Percentiles rank a stretch among this genome's conserved stretches.
phyloP scores from a whole-genome alignment of 2,329 filamentous ascomycete genomes.

The Tolypocladium amazonense region DNA sequence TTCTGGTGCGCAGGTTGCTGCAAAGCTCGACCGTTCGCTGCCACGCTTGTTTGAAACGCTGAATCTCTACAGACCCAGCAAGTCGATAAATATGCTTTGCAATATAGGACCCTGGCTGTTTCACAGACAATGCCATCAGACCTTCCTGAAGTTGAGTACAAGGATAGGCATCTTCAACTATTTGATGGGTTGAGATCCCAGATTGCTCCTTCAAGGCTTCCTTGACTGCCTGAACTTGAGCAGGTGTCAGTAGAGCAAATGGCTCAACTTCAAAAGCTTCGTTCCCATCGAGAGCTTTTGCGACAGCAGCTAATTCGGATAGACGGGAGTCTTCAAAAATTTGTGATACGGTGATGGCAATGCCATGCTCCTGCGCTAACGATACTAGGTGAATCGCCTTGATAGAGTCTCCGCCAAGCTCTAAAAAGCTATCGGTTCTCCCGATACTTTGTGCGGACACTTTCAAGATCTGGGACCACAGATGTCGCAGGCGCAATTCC shows the following conservation, averaged over 20 bases:
- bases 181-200: not conserved
- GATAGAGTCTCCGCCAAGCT: constrained; percentile 6
- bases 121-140: not conserved
- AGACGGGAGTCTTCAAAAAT: not conserved
- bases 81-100: not conserved
- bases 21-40: not conserved
- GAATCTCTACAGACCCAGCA: not conserved
- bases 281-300: not conserved
- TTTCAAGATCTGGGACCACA: constrained; percentile 3
- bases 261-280: not conserved
- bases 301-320: not conserved
- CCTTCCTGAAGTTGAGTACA: not conserved
- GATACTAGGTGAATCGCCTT: constrained; percentile 1
- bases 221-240: not conserved
- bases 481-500: not conserved
- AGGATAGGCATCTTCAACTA: not conserved
- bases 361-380: not conserved
- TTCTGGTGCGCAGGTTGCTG: not conserved
- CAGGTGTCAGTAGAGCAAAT: not conserved
- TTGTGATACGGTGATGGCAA: not conserved
- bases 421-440: not conserved
- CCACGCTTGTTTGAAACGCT: not conserved
- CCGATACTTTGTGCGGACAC: not conserved
- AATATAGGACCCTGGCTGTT: not conserved
- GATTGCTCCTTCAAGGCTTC: not conserved